These are phyloP conservation scores for Botrytis cinerea DNA, from an alignment of 2,329 filamentous ascomycete species.

Conservation along the genomic window DNA sequence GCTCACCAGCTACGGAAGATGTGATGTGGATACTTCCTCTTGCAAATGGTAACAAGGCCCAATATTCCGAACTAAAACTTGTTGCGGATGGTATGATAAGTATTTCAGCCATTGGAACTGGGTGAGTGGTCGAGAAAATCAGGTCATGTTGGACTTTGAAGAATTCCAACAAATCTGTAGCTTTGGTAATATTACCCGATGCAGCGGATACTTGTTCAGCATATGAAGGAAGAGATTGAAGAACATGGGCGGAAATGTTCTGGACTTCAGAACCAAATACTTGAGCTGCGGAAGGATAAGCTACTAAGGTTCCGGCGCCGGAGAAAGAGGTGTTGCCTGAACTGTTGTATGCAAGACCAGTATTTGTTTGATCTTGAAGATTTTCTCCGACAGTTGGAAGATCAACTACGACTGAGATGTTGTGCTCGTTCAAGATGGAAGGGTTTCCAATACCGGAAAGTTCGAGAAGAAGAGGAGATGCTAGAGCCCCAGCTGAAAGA, in stretches of 20 bases:
- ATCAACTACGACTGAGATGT: slow-evolving; percentile 24
- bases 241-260: slow-evolving; percentile 8
- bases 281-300: slow-evolving; percentile 7
- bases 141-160: slow-evolving; percentile 24
- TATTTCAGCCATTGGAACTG: slow-evolving; percentile 51
- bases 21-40: slow-evolving; percentile 58
- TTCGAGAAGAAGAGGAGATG: slow-evolving; percentile 42
- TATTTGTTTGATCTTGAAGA: slow-evolving; percentile 35
- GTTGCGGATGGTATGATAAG: slow-evolving; percentile 51
- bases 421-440: slow-evolving; percentile 24
- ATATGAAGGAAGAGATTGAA: slow-evolving; percentile 10
- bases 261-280: slow-evolving; percentile 13
- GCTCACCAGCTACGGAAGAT: slow-evolving; percentile 42
- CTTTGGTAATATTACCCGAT: slow-evolving; percentile 45
- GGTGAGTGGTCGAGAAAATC: slow-evolving; percentile 40
- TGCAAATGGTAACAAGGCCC: slow-evolving; percentile 51
- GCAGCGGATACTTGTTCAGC: slow-evolving; percentile 39
- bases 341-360: slow-evolving; percentile 1
- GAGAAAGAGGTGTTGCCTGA: slow-evolving; percentile 34
- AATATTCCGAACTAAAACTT: slow-evolving; percentile 26
- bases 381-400: slow-evolving; percentile 36
- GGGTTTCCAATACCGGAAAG: slow-evolving; percentile 42
- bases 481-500: slow-evolving; percentile 37
- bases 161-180: slow-evolving; percentile 11
- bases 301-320: not conserved